Conservation (phyloP, 2,329 filamentous ascomycete species). For the Alternaria angustiovoidea region DNA sequence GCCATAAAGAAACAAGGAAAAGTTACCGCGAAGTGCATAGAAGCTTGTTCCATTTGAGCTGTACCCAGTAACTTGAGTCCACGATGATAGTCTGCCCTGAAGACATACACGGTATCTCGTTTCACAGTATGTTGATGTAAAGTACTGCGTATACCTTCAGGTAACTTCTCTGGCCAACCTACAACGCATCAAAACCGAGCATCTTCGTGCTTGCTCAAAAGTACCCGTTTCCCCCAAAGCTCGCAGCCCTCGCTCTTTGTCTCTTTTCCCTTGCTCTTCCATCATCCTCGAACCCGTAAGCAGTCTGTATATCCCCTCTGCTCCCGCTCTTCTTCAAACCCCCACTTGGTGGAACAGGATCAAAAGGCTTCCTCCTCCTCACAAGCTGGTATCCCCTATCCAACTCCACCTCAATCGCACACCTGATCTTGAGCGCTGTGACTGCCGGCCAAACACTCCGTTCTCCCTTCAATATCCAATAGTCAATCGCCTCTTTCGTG, state of each 20-base stretch:
- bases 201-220: background rate
- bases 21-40: background rate
- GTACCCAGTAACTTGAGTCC: background rate
- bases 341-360: conserved; percentile 32
- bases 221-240: conserved; percentile 33
- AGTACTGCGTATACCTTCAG: background rate
- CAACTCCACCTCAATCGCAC: conserved; percentile 85
- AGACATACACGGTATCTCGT: background rate
- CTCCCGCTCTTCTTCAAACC: conserved; percentile 35
- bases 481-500: conserved; percentile 75
- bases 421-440: conserved; percentile 80
- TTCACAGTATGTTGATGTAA: background rate
- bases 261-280: conserved; percentile 5
- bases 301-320: conserved; percentile 26
- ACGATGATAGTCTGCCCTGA: background rate
- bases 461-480: conserved; percentile 88
- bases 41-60: background rate
- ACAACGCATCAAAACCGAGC: background rate
- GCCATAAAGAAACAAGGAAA: background rate
- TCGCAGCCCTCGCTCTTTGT: conserved; percentile 38
- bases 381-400: conserved; percentile 86
- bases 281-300: conserved; percentile 21
- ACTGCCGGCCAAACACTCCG: conserved; percentile 90
- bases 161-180: background rate
- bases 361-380: conserved; percentile 61